phyloP scores from a whole-genome alignment of 805 yeast genomes.

The Candida awuae region DNA sequence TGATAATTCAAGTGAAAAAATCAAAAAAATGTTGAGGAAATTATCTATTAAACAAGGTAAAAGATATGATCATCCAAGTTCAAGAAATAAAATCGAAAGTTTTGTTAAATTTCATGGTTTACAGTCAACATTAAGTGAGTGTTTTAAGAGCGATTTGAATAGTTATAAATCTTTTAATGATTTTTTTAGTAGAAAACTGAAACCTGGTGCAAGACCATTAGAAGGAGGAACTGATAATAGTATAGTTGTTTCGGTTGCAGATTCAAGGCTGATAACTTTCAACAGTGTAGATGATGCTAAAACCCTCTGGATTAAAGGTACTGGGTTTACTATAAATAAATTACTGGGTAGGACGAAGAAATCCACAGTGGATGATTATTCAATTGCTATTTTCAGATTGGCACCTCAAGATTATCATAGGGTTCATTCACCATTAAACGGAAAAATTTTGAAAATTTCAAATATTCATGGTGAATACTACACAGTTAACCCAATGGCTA shows the following conservation, averaged over 20 bases:
- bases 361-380: constrained; percentile 31
- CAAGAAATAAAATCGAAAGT: constrained; percentile 59
- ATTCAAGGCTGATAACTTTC: constrained; percentile 74
- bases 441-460: constrained; percentile 55
- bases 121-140: constrained; percentile 61
- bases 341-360: constrained; percentile 32
- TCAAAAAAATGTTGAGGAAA: constrained; percentile 52
- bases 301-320: constrained; percentile 83
- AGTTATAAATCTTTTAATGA: constrained; percentile 72
- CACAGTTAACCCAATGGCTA: constrained; percentile 97
- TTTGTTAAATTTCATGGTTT: constrained; percentile 80
- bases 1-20: constrained; percentile 35
- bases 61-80: constrained; percentile 67
- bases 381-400: constrained; percentile 72
- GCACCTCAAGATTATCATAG: constrained; percentile 98
- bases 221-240: constrained; percentile 45
- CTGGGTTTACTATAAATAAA: constrained; percentile 58
- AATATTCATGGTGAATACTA: constrained; percentile 84
- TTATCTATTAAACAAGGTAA: constrained; percentile 75
- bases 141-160: constrained; percentile 39
- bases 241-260: constrained; percentile 71
- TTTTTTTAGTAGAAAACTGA: constrained; percentile 74
- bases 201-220: constrained; percentile 59
- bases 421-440: constrained; percentile 83
- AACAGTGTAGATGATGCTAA: constrained; percentile 52